A percentile compares a stretch with the other conserved stretches of the same genome.
Evolutionary conservation across 495 filamentous ascomycete species (phyloP).

Genomic region (Cercophora newfieldiana): DNA sequence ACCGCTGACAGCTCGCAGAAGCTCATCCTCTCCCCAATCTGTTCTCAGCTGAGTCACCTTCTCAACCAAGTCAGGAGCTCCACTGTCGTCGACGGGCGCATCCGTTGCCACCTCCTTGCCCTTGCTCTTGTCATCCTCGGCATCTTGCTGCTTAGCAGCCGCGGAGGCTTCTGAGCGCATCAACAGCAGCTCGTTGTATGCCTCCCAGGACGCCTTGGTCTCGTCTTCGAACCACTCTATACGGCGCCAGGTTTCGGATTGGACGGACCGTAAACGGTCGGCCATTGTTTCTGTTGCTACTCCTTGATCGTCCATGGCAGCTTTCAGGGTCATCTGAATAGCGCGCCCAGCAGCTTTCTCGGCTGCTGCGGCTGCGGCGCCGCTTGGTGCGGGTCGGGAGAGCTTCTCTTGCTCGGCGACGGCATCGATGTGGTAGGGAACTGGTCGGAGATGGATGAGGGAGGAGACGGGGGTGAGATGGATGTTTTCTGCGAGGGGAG

Average conservation of each 20-base stretch:
- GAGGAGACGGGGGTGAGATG: constrained; percentile 49
- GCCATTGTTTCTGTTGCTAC: constrained; percentile 48
- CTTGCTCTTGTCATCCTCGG: constrained; percentile 28
- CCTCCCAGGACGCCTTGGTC: constrained; percentile 42
- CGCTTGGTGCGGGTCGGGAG: constrained; percentile 29
- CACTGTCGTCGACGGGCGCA: constrained; percentile 21
- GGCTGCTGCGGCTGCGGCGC: constrained; percentile 17
- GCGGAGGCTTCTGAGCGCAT: constrained; percentile 19
- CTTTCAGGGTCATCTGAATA: constrained; percentile 56
- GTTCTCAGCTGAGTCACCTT: constrained; percentile 33
- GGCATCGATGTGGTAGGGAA: constrained; percentile 51
- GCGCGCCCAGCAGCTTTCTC: constrained; percentile 36
- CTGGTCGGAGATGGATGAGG: constrained; percentile 47
- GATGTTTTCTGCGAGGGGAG: constrained; percentile 40
- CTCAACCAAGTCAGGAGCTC: constrained; percentile 27
- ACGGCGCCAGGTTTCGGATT: constrained; percentile 43
- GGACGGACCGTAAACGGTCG: constrained; percentile 47
- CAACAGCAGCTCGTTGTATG: constrained; percentile 44
- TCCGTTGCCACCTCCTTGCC: constrained; percentile 27
- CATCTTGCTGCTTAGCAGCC: neutral
- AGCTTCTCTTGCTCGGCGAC: constrained; percentile 45
- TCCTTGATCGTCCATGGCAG: constrained; percentile 42
- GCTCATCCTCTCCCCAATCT: constrained; percentile 42
- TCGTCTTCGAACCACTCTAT: constrained; percentile 49
- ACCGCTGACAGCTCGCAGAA: constrained; percentile 41